A percentile compares a stretch with the other conserved stretches of the same genome.
Conservation (phyloP, 2,329 filamentous ascomycete genomes). For the Huntiella savannae region DNA sequence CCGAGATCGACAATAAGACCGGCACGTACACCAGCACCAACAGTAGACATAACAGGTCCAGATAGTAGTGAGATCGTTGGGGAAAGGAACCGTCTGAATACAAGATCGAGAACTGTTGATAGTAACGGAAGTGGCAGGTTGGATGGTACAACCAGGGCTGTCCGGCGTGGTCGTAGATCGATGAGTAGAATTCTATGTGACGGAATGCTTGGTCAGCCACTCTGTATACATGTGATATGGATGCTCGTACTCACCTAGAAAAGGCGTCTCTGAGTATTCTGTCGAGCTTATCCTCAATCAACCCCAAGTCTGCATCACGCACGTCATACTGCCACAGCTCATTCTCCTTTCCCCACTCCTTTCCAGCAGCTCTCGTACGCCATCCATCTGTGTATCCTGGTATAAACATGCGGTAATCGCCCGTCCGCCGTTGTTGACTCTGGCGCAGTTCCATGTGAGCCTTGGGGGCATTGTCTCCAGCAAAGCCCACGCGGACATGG, state of each 20-base stretch:
- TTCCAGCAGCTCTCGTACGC: constrained; percentile 26
- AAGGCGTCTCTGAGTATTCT: constrained; percentile 64
- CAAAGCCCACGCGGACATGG: constrained; percentile 65
- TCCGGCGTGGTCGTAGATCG: constrained; percentile 55
- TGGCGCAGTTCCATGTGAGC: constrained; percentile 51
- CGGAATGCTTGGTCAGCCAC: constrained; percentile 5
- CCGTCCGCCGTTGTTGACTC: constrained; percentile 55
- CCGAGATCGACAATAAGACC: constrained; percentile 77
- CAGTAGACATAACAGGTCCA: constrained; percentile 50
- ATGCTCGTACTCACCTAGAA: constrained; percentile 37
- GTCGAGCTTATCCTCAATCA: constrained; percentile 77
- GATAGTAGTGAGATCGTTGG: constrained; percentile 69
- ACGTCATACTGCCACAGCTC: constrained; percentile 70
- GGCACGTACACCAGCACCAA: constrained; percentile 70
- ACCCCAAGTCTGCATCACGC: constrained; percentile 50
- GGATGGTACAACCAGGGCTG: constrained; percentile 60
- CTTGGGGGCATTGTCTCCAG: constrained; percentile 65
- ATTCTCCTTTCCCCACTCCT: constrained; percentile 41
- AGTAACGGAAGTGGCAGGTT: constrained; percentile 60
- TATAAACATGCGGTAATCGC: constrained; percentile 61
- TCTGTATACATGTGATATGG: background rate
- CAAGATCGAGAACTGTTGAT: constrained; percentile 51
- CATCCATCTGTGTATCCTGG: constrained; percentile 30
- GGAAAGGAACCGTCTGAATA: constrained; percentile 66
- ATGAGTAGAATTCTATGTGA: constrained; percentile 39